Base-by-base conservation (phyloP, 306 rosid genomes). In the Cicer cuneatum region DNA sequence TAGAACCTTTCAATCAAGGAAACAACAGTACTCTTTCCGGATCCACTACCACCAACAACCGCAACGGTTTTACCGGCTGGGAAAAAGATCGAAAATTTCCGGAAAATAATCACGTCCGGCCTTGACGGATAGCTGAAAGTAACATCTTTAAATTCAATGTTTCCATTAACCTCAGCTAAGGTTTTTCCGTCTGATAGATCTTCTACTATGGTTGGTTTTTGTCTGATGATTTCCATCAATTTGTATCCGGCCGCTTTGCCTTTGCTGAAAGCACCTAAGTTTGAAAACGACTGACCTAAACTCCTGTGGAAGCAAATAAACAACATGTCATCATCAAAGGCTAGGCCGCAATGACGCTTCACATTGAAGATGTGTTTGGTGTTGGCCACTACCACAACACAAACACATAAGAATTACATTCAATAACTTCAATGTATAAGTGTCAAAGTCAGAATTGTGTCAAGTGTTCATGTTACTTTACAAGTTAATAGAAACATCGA, bases 231-330 rank as follows among this genome's bases (percentile, higher is more conserved):
- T 74, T 92, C 99, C 97, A 95, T 89, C 89, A 95, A 87, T 41
- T 92, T 92, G 88, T 79, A 92, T 59, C 99, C 99, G 2, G 99
- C 98, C 1, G 96, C 82, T 83, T 95, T 95, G 41, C 99, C 99
- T 87, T 95, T 92, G 84, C 99, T 95, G 18, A 95, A 95, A 3
- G 99, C 99, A 1, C 99, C 99, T 38, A 95, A 88, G 76, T 95
- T 95, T 0, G 99, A 95, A 83, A 95, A 95, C 1, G 99, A 95
- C 87, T 95, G 99, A 24, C 99, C 98, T 86, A 95, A 89, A 85
- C 99, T 95, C 95, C 99, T 95, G 84, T 63, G 62, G n/a, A 75
- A 76, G 40, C 59, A 41, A 66, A 73, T 74, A 69, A 63, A 48
- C 59, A 62, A 46, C 18, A 56, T 7, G 56, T 58, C 68, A 70